Evolutionary conservation across 1,284 basidiomycete species (phyloP).

Genomic region (Fomitopsis pinicola): DNA sequence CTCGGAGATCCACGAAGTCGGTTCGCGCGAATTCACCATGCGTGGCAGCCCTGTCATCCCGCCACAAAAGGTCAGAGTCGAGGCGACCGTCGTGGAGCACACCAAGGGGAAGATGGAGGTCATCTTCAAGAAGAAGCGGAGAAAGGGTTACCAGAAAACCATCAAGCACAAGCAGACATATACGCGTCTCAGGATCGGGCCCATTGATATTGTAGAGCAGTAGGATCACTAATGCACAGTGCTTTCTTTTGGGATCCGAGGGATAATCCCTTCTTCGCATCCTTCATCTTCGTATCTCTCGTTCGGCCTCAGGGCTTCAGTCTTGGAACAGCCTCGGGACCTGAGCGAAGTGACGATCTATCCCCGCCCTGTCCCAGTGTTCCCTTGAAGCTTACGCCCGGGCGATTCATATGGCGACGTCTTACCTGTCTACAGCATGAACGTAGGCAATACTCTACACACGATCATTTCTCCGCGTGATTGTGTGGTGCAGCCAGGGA

Average conservation of each 20-base stretch:
- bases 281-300: too few relatives aligned
- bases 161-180: slow-evolving; percentile 90
- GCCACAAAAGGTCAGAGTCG: slow-evolving; percentile 61
- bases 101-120: slow-evolving; percentile 91
- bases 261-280: too few relatives aligned
- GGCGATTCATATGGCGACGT: too few relatives aligned
- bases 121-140: slow-evolving; percentile 93
- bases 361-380: too few relatives aligned
- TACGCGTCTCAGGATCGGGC: slow-evolving; percentile 84
- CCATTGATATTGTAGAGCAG: slow-evolving; percentile 42
- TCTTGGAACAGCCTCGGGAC: too few relatives aligned
- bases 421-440: too few relatives aligned
- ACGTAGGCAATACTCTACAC: too few relatives aligned
- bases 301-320: too few relatives aligned
- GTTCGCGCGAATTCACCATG: slow-evolving; percentile 91
- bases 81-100: slow-evolving; percentile 92
- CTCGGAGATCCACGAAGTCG: slow-evolving; percentile 89
- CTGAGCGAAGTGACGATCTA: too few relatives aligned
- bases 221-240: slow-evolving; percentile 17
- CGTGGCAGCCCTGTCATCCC: slow-evolving; percentile 69
- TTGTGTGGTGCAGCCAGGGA: too few relatives aligned
- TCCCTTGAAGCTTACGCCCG: too few relatives aligned
- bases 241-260: slow-evolving; percentile 1
- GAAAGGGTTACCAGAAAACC: slow-evolving; percentile 90
- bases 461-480: too few relatives aligned